Conservation (phyloP, 345 rosid genomes). For the Crucihimalaya himalaica region DNA sequence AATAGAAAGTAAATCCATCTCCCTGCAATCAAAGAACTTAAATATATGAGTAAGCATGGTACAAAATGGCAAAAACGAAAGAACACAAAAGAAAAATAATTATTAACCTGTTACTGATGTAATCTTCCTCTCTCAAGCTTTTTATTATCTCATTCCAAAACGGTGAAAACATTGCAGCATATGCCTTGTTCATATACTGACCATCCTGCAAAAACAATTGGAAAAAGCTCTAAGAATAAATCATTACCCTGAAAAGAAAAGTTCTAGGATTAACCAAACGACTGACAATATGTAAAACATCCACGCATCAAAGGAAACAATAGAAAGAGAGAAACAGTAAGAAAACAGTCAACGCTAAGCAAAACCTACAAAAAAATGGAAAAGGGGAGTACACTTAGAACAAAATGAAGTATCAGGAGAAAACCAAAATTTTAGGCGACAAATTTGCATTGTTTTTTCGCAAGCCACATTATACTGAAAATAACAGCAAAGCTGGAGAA, state of each 20-base stretch:
- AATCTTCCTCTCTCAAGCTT: constrained; percentile 97
- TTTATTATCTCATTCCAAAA: constrained; percentile 98
- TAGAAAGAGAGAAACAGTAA: constrained; percentile 6
- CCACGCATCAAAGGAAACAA: no score
- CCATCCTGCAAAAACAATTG: constrained; percentile 56
- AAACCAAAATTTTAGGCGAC: neutral
- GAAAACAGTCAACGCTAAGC: constrained; percentile 7
- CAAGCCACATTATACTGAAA: neutral
- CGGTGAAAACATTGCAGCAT: constrained; percentile 93
- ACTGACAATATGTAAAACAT: no score
- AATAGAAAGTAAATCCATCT: constrained; percentile 90
- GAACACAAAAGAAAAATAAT: constrained; percentile 12
- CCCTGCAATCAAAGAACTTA: constrained; percentile 49
- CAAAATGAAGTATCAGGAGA: constrained; percentile 12
- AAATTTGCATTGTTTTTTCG: neutral
- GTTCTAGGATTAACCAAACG: neutral
- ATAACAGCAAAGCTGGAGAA: constrained; percentile 11
- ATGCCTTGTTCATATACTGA: constrained; percentile 64
- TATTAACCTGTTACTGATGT: constrained; percentile 76
- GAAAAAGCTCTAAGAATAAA: neutral
- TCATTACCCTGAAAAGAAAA: constrained; percentile 11
- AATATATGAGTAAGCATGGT: constrained; percentile 15
- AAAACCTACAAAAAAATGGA: neutral
- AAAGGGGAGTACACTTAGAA: neutral
- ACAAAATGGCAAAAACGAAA: constrained; percentile 22